Conservation (phyloP, 2,329 filamentous ascomycete genomes). For the Eutypa lata region DNA sequence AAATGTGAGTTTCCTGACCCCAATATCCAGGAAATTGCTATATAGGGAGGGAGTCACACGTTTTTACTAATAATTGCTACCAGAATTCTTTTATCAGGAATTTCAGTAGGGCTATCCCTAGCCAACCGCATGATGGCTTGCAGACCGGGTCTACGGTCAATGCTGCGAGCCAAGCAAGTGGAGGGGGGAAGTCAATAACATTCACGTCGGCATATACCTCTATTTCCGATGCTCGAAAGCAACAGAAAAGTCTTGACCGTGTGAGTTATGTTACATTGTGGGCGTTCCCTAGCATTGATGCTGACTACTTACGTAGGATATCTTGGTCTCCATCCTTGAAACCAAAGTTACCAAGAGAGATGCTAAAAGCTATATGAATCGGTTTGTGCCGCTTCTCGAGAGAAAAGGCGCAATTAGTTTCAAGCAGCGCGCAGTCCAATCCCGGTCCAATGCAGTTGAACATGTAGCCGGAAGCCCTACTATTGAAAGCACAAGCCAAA, state of each 20-base stretch:
- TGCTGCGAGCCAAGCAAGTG: slow-evolving; percentile 20
- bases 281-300: slow-evolving; percentile 4
- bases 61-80: slow-evolving; percentile 7
- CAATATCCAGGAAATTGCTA: too few species aligned
- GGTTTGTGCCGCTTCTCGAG: slow-evolving; percentile 56
- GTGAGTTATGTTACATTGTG: slow-evolving; percentile 26
- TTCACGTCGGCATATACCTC: slow-evolving; percentile 34
- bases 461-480: neutral
- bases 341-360: slow-evolving; percentile 91
- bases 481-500: slow-evolving; percentile 3
- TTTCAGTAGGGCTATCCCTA: slow-evolving; percentile 14
- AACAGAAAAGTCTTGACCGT: slow-evolving; percentile 45
- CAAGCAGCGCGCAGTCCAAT: slow-evolving; percentile 26
- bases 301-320: slow-evolving; percentile 56
- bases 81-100: slow-evolving; percentile 23
- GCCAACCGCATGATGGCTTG: slow-evolving; percentile 18
- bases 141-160: slow-evolving; percentile 17
- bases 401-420: slow-evolving; percentile 29
- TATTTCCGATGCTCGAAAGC: slow-evolving; percentile 42
- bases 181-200: slow-evolving; percentile 23
- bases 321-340: slow-evolving; percentile 81
- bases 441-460: slow-evolving; percentile 17
- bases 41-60: too few species aligned
- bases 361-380: slow-evolving; percentile 85
- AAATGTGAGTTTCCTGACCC: slow-evolving; percentile 26